Base-by-base conservation (phyloP, 306 rosid genomes). In the Lathyrus tuberosus region DNA sequence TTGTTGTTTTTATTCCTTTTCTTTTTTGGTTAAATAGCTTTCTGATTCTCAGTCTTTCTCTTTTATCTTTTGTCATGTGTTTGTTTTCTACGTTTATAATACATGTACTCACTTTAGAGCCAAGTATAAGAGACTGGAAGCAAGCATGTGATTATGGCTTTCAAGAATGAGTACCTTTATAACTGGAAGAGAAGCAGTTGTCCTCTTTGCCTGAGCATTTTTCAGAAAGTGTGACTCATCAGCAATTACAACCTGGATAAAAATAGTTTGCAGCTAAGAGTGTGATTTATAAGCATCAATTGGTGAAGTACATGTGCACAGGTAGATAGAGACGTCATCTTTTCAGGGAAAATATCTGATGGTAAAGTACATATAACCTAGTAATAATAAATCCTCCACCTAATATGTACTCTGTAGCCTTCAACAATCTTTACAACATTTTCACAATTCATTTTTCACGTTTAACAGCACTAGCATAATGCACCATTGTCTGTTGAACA, bases 191-290 rank as follows among this genome's bases (percentile, higher is more conserved):
- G 85, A 74, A 63, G 96, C 86, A 73, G 85, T 79, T 74, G 98
- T 94, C 78, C 98, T 94, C 86, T 94, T 94, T 76, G 98, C 98
- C 80, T 88, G 92, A 69, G 96, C 94, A 84, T 94, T 94, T 87
- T 94, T 94, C 54, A 94, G 78, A 82, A 60, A 94, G 80, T 94
- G 98, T 0, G 98, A 94, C 80, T 94, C 98, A 79, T 94, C 98
- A 49, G 98, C 98, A 84, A 94, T 94, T 71, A 94, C 98, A 83
- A 94, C 86, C 98, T 93, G 88, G 73, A 76, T 33, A 69, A 80
- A 33, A 80, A 82, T 18, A 74, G 47, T 59, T 72, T 63, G 86
- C 20, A 59, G 30, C 16, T 63, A 73, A 64, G 72, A 80, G 73
- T 74, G 62, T 31, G 48, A 72, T 18, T 18, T 48, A 71, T 71